Evolutionary conservation across 306 rosid genomes (phyloP), one percentile per base, ranked within the genome.

Genomic region (Fagus sylvatica): DNA sequence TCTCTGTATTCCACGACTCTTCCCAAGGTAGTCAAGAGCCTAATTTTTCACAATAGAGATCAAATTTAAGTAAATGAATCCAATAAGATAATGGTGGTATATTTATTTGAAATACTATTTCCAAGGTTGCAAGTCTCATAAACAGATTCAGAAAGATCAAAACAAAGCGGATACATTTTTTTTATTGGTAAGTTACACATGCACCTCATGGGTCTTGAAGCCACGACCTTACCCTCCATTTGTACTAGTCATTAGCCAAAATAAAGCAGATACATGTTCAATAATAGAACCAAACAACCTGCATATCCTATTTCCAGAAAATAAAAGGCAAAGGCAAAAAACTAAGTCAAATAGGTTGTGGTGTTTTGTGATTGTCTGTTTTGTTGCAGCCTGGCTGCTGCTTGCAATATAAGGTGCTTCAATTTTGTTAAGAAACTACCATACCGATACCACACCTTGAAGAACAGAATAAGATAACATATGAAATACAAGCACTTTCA

Each of bases 11-110:
- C 98, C 99, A 39, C 82, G 81, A 62, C 99, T 95, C 87, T 86
- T 89, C 17, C 88, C 96, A 19, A 95, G 93, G 81, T 89, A 95
- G n/a, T 95, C 98, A 69, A 95, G 76, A 72, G 94, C 99, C 99
- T 95, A 66, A 39, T 69, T 72, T 17, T 40, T 39, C 67, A 78
- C 33, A 22, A 68, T n/a, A 48, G 73, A 76, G 69, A 61, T 64
- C 51, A 74, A 79, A 66, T 33, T 68, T 74, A 53, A 55, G 60
- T 19, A 17, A 65, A 41, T 16, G 6, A 16, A 37, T 6, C 8
- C 43, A 65, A 36, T 71, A 51, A 67, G 79, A 42, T 4, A 36
- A 70, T 73, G 53, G 43, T 51, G 32, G 28, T 22, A 22, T 22
- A 22, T 22, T 46, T 40, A 11, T 37, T 34, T 36, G 2, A 33